A percentile compares a stretch with the other conserved stretches of the same genome.
phyloP scores from a whole-genome alignment of 495 filamentous ascomycete species.

The Saxispiralis lemnorum region DNA sequence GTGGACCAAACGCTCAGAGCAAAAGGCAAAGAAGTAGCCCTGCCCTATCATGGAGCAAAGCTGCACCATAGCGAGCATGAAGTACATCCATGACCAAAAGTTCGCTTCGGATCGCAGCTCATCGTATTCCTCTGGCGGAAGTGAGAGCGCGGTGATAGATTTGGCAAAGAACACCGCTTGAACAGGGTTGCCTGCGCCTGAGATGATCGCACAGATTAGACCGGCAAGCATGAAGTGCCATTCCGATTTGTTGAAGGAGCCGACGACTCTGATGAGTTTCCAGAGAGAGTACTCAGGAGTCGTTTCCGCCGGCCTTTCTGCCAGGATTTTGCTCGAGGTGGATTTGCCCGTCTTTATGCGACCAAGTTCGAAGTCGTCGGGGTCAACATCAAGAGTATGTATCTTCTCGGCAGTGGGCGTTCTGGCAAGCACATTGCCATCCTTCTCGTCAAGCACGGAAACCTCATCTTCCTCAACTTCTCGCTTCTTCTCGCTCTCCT shows the following conservation, averaged over 20 bases:
- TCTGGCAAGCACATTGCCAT: slow-evolving; percentile 14
- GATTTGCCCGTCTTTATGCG: slow-evolving; percentile 50
- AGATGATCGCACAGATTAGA: slow-evolving; percentile 58
- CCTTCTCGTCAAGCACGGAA: slow-evolving; percentile 22
- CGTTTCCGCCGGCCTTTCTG: slow-evolving; percentile 31
- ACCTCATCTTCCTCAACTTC: slow-evolving; percentile 22
- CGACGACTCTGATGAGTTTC: slow-evolving; percentile 70
- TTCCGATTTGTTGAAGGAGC: slow-evolving; percentile 64
- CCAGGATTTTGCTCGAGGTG: slow-evolving; percentile 50
- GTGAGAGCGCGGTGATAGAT: slow-evolving; percentile 50
- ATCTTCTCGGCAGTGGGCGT: slow-evolving; percentile 14
- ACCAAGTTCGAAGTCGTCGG: slow-evolving; percentile 41
- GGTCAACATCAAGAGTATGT: slow-evolving; percentile 27
- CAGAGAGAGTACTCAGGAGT: slow-evolving; percentile 49
- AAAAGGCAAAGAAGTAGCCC: slow-evolving; percentile 63
- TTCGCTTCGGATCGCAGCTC: slow-evolving; percentile 49
- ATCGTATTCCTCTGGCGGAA: slow-evolving; percentile 28
- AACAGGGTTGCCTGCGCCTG: slow-evolving; percentile 67
- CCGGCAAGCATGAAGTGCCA: slow-evolving; percentile 57
- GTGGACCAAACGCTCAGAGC: slow-evolving; percentile 67
- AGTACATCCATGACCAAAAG: slow-evolving; percentile 89
- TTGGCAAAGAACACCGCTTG: slow-evolving; percentile 88
- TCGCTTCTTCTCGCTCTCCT: slow-evolving; percentile 26
- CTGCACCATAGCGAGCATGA: slow-evolving; percentile 72
- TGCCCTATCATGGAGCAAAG: slow-evolving; percentile 51